A percentile compares a stretch with the other conserved stretches of the same genome.
Evolutionary conservation across 495 filamentous ascomycete genomes (phyloP).

Genomic region (Podospora appendiculata): DNA sequence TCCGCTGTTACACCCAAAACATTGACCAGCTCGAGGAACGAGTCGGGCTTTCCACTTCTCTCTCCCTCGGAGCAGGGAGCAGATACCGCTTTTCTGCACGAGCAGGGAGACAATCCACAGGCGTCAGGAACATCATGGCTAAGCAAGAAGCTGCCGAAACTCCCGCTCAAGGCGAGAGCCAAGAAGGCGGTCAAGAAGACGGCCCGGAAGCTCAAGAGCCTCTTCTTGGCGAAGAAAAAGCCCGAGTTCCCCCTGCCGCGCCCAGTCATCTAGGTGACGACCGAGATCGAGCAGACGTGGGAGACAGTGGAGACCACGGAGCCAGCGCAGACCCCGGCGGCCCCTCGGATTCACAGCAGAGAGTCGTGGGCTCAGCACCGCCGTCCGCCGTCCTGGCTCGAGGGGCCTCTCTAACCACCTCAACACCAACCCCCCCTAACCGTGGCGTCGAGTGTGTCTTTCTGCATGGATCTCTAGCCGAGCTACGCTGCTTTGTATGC

Average conservation of each 20-base stretch:
- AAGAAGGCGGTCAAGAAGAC: background rate
- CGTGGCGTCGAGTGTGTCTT: slow-evolving; percentile 55
- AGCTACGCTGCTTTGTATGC: slow-evolving; percentile 56
- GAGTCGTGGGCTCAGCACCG: background rate
- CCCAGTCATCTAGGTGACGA: background rate
- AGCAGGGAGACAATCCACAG: slow-evolving; percentile 11
- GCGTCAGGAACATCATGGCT: slow-evolving; percentile 5
- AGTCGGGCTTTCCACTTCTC: slow-evolving; percentile 48
- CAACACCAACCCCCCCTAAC: slow-evolving; percentile 18
- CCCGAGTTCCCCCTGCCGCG: too few species aligned
- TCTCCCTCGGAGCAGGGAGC: slow-evolving; percentile 49
- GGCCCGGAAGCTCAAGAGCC: background rate
- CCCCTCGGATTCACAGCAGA: background rate
- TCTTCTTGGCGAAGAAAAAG: background rate
- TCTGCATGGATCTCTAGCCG: slow-evolving; percentile 55
- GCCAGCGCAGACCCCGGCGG: background rate
- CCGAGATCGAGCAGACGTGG: background rate
- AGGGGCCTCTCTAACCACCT: background rate
- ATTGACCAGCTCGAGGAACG: slow-evolving; percentile 63
- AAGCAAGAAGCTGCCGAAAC: slow-evolving; percentile 8
- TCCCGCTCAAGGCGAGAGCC: slow-evolving; percentile 23
- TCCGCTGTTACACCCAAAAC: slow-evolving; percentile 65
- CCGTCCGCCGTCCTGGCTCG: background rate
- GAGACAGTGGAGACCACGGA: background rate
- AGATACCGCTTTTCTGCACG: slow-evolving; percentile 34